These are phyloP conservation scores for Gliomastix tumulicola DNA, from an alignment of 2,329 filamentous ascomycete species.

Conservation along the genomic window DNA sequence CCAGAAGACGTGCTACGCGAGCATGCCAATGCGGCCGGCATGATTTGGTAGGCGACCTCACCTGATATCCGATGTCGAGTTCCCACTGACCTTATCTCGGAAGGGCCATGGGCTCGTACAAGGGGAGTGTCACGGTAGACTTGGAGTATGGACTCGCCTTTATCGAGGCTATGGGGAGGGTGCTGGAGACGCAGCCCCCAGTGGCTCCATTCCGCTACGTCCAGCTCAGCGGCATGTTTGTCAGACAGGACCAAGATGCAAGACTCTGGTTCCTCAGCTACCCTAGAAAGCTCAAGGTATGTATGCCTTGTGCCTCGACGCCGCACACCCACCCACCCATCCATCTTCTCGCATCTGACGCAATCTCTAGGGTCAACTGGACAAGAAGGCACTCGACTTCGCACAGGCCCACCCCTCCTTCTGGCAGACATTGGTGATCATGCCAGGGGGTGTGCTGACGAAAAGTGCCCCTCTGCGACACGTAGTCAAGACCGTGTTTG, in stretches of 20 bases:
- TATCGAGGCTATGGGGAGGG: background rate
- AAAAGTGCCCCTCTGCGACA: too few species aligned
- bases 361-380: too few species aligned
- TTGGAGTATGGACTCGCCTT: background rate
- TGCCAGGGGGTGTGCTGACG: too few species aligned
- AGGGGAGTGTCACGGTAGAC: background rate
- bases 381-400: too few species aligned
- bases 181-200: background rate
- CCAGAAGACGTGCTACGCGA: constrained; percentile 12
- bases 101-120: background rate
- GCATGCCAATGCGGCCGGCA: constrained; percentile 16
- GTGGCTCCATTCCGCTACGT: constrained; percentile 17
- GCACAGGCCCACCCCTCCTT: too few species aligned
- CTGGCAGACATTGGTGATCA: too few species aligned
- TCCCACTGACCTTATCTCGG: background rate
- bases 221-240: constrained; percentile 23
- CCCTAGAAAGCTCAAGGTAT: background rate
- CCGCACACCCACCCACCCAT: too few species aligned
- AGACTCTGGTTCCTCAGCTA: constrained; percentile 14
- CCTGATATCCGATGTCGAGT: background rate
- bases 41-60: constrained; percentile 15
- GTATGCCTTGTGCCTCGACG: too few species aligned
- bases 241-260: constrained; percentile 20
- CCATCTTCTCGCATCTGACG: too few species aligned
- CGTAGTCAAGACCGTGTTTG: too few species aligned